phyloP scores from a whole-genome alignment of 441 rosid species.

The Arabidopsis lyrata region DNA sequence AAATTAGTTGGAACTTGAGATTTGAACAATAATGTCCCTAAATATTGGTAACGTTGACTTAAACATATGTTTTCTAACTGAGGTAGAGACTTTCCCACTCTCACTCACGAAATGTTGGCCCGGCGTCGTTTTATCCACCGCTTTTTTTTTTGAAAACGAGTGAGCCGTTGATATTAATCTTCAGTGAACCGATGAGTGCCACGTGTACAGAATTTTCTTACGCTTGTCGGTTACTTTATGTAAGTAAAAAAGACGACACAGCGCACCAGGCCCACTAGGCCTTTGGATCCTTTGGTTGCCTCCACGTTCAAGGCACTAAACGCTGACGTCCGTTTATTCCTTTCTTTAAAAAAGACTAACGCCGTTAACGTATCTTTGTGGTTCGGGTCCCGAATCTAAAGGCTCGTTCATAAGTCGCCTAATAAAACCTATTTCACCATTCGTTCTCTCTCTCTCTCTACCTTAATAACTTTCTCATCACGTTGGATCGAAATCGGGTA shows the following conservation, averaged over 20 bases:
- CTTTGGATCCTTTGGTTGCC: conserved; percentile 25
- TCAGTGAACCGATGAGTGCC: not conserved
- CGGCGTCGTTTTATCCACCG: conserved; percentile 11
- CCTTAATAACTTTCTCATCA: conserved; percentile 13
- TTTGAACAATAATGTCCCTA: conserved; percentile 20
- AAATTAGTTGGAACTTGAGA: conserved; percentile 31
- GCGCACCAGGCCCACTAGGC: conserved; percentile 32
- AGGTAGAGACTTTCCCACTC: not conserved
- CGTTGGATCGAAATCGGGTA: conserved; percentile 39
- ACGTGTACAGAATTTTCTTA: conserved; percentile 18
- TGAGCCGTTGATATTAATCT: conserved; percentile 17
- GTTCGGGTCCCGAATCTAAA: conserved; percentile 40
- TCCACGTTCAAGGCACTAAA: conserved; percentile 40
- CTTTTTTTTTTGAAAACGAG: not conserved
- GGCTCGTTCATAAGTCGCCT: conserved; percentile 33
- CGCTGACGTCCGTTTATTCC: conserved; percentile 33
- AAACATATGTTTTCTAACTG: not conserved
- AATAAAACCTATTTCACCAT: conserved; percentile 8
- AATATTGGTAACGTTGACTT: conserved; percentile 34
- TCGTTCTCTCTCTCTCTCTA: not conserved
- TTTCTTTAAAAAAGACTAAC: conserved; percentile 42
- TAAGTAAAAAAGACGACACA: not conserved
- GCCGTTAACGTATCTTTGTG: conserved; percentile 50
- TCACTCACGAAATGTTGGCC: not conserved
- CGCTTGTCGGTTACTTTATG: conserved; percentile 36